Base-by-base conservation (phyloP, 805 yeast genomes). In the Candida germanica region DNA sequence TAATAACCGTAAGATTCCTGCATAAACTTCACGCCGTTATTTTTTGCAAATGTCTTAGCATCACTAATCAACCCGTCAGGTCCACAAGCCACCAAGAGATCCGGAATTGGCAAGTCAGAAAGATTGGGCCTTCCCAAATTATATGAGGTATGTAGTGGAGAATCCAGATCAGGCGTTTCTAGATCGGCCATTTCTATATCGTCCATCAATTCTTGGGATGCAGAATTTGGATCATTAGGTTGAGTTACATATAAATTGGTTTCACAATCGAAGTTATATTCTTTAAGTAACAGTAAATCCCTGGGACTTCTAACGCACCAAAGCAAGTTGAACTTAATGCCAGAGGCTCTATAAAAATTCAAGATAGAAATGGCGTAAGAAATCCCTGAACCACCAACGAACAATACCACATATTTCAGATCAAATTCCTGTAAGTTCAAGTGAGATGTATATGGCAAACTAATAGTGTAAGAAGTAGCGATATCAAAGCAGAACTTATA, bases 81-180 rank as follows among this genome's bases (percentile, higher is more conserved):
- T 1, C 87, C 87, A 58, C 86, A 79, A 1, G 79, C 69, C 12
- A 79, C 54, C 0, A 78, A 50, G 78, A 42, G 26, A 14, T 39
- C 44, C 3, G 40, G 39, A 9, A 10, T 16, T 1, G 15, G 21
- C 12, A 26, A 38, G 15, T 31, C 28, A 4, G 29, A 14, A 12
- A 44, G 22, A 6, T 24, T 23, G 3, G 48, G 48, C 15, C 48
- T 36, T 3, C 40, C 40, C 18, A 26, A 7, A 10, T 12, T 19
- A 17, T 20, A 20, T 8, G 5, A 22, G 9, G 15, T 8, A 5
- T 27, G 16, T 10, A 7, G 9, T 6, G 6, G 6, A 7, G 23
- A 7, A 20, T 6, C 10, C 2, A 13, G 15, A 25, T 32, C 33
- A 16, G 13, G 6, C 5, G 15, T 14, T n/a, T 14, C 34, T 14